Evolutionary conservation across 1,284 basidiomycete genomes (phyloP).

Genomic region (Trichosporon inkin): DNA sequence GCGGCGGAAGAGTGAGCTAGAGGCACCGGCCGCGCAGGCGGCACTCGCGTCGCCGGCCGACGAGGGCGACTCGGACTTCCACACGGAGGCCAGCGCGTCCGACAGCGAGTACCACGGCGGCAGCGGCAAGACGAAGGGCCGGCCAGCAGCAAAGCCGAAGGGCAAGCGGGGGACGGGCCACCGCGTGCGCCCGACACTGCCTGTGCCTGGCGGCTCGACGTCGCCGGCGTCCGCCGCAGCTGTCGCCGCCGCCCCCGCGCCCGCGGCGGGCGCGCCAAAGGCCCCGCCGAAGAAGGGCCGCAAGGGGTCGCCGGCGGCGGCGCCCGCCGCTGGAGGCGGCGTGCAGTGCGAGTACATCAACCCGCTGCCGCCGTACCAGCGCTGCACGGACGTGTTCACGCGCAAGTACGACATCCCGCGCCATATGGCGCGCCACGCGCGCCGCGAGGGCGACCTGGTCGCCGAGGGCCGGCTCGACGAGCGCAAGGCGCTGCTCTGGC

Average conservation of each 20-base stretch:
- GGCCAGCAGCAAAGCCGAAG: slow-evolving; percentile 15
- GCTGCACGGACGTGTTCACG: slow-evolving; percentile 46
- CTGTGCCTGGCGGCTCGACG: not conserved
- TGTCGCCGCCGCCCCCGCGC: too few species aligned
- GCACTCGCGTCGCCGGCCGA: slow-evolving; percentile 6
- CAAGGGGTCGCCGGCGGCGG: slow-evolving; percentile 7
- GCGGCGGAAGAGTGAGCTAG: slow-evolving; percentile 33
- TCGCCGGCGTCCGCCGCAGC: slow-evolving; percentile 2
- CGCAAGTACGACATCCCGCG: slow-evolving; percentile 48
- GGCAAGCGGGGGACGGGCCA: not conserved
- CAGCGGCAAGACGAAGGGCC: slow-evolving; percentile 12
- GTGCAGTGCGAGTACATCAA: slow-evolving; percentile 48
- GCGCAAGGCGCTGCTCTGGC: slow-evolving; percentile 46
- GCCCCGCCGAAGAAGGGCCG: slow-evolving; percentile 11
- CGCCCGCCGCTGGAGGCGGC: slow-evolving; percentile 28
- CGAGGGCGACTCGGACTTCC: slow-evolving; percentile 17
- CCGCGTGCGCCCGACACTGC: slow-evolving; percentile 18
- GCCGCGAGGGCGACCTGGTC: slow-evolving; percentile 47
- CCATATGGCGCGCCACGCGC: slow-evolving; percentile 47
- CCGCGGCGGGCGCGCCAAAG: not conserved
- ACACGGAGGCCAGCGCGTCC: slow-evolving; percentile 21
- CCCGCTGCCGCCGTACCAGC: slow-evolving; percentile 46
- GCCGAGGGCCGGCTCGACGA: slow-evolving; percentile 42
- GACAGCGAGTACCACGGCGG: slow-evolving; percentile 29
- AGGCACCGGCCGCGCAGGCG: slow-evolving; percentile 14